phyloP scores from a whole-genome alignment of 768 basidiomycete species.

The Brasilioporus rufonigricans region DNA sequence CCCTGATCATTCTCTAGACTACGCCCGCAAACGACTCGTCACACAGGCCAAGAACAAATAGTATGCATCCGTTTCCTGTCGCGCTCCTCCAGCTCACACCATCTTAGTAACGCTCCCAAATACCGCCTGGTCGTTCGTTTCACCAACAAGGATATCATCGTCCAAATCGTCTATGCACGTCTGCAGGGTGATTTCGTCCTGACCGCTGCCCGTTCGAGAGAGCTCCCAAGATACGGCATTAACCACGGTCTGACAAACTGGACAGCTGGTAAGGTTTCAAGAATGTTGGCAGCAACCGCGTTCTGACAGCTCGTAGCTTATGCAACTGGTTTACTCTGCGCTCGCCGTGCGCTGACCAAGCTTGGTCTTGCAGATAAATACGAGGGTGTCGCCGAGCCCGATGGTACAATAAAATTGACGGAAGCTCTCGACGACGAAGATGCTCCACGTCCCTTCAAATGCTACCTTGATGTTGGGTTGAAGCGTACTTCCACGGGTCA shows the following conservation, averaged over 20 bases:
- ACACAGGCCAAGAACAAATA: slow-evolving; percentile 99
- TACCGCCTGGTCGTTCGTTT: slow-evolving; percentile 99
- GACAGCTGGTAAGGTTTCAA: slow-evolving; percentile 73
- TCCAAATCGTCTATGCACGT: slow-evolving; percentile 95
- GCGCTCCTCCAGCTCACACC: slow-evolving; percentile 5
- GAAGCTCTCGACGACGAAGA: slow-evolving; percentile 88
- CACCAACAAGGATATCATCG: slow-evolving; percentile 96
- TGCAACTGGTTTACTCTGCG: slow-evolving; percentile 92
- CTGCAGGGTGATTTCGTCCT: slow-evolving; percentile 96
- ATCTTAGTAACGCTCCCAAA: slow-evolving; percentile 84
- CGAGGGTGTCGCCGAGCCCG: slow-evolving; percentile 88
- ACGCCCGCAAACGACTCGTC: slow-evolving; percentile 95
- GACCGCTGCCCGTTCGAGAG: slow-evolving; percentile 81
- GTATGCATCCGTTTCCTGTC: slow-evolving; percentile 39
- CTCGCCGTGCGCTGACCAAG: slow-evolving; percentile 92
- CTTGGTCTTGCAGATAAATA: slow-evolving; percentile 98
- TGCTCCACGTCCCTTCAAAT: slow-evolving; percentile 98
- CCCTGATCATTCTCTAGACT: slow-evolving; percentile 55
- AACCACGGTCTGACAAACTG: slow-evolving; percentile 99
- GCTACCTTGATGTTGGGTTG: slow-evolving; percentile 97
- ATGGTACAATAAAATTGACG: slow-evolving; percentile 81
- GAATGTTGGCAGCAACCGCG: not conserved
- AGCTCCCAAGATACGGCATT: slow-evolving; percentile 95
- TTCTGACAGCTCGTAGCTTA: slow-evolving; percentile 57
- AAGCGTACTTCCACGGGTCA: slow-evolving; percentile 97